Percentiles rank a stretch among this genome's conserved stretches.
Evolutionary conservation across 306 rosid species (phyloP).

Genomic region (Cicer bijugum): DNA sequence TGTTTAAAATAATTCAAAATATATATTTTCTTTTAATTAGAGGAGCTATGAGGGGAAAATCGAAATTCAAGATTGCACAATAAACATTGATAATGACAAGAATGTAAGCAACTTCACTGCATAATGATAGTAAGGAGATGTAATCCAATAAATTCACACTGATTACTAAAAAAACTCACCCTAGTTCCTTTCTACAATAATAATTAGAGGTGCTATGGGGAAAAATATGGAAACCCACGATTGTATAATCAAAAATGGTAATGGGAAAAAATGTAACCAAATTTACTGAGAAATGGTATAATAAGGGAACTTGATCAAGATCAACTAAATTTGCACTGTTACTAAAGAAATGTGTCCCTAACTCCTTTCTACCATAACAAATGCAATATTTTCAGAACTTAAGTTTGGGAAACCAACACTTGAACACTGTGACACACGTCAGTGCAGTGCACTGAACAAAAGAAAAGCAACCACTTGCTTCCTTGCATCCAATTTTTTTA

Average conservation of each 20-base stretch:
- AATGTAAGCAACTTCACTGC: background rate
- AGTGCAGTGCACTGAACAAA: background rate
- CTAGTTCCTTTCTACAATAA: background rate
- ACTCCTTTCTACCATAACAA: conserved; percentile 12
- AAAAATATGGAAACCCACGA: too few relatives aligned
- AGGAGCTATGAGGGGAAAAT: background rate
- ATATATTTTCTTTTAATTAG: background rate
- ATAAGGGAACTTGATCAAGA: too few relatives aligned
- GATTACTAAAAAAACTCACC: conserved; percentile 13
- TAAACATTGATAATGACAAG: conserved; percentile 8
- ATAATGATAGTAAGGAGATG: conserved; percentile 5
- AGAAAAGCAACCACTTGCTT: background rate
- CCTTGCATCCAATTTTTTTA: conserved; percentile 8
- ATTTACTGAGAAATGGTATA: too few relatives aligned
- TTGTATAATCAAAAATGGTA: too few relatives aligned
- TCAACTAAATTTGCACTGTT: conserved; percentile 13
- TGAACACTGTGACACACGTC: background rate
- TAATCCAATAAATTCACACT: conserved; percentile 14
- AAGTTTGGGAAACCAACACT: conserved; percentile 7
- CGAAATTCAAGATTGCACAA: conserved; percentile 30
- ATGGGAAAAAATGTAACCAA: too few relatives aligned
- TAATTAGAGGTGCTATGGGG: too few relatives aligned
- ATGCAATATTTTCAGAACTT: background rate
- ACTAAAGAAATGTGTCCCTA: conserved; percentile 17
- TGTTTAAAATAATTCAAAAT: conserved; percentile 29